These are phyloP conservation scores for Maudiozyma pseudohumilis DNA, from an alignment of 805 yeast species.

Conservation along the genomic window DNA sequence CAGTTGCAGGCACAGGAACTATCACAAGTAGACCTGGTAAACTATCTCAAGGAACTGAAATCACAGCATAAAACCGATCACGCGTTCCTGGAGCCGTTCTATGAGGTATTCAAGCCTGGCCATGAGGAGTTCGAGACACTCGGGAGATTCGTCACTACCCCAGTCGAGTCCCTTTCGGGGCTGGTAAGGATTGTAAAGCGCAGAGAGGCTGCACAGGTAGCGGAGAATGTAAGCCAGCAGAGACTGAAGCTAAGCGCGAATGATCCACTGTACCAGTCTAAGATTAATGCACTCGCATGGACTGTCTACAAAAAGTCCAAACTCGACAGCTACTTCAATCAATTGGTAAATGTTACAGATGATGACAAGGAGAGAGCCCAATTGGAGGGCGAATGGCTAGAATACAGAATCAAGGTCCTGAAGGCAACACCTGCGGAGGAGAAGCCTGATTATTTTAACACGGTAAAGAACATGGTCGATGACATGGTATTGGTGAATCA, in stretches of 20 bases:
- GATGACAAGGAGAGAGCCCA: slow-evolving; percentile 52
- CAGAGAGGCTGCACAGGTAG: slow-evolving; percentile 35
- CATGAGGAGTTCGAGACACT: slow-evolving; percentile 42
- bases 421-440: slow-evolving; percentile 38
- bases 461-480: slow-evolving; percentile 47
- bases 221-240: slow-evolving; percentile 36
- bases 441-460: slow-evolving; percentile 32
- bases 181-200: slow-evolving; percentile 34
- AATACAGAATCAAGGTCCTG: slow-evolving; percentile 46
- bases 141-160: slow-evolving; percentile 39
- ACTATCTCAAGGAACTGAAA: slow-evolving; percentile 39
- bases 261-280: slow-evolving; percentile 34
- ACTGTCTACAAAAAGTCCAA: slow-evolving; percentile 40
- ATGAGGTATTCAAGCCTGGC: slow-evolving; percentile 47
- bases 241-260: slow-evolving; percentile 40
- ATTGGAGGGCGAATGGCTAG: slow-evolving; percentile 51
- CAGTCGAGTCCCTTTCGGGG: slow-evolving; percentile 35
- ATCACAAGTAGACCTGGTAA: slow-evolving; percentile 39
- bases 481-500: slow-evolving; percentile 66
- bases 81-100: slow-evolving; percentile 35
- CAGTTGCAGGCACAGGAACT: slow-evolving; percentile 35
- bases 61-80: slow-evolving; percentile 29
- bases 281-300: slow-evolving; percentile 35
- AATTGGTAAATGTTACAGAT: slow-evolving; percentile 46
- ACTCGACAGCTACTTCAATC: slow-evolving; percentile 44